A percentile compares a stretch with the other conserved stretches of the same genome.
These are phyloP conservation scores for Linnemannia zychae DNA, from an alignment of 192 early-diverging fungal genomes.

Conservation along the genomic window DNA sequence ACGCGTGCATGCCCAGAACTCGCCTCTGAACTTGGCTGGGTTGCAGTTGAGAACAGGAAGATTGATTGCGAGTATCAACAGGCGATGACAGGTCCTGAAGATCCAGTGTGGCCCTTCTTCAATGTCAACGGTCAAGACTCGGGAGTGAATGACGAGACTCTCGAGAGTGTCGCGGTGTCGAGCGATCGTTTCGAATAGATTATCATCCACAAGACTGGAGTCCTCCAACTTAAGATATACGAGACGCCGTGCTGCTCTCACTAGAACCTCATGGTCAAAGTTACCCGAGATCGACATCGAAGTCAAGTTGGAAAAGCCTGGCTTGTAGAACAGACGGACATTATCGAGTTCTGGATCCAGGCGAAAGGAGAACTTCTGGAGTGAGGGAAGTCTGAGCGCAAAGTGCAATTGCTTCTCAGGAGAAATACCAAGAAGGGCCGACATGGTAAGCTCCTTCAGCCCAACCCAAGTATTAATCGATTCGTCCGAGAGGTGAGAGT, in stretches of 20 bases:
- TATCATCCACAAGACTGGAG: neutral
- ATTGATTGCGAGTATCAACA: neutral
- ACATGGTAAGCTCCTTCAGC: neutral
- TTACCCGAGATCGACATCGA: neutral
- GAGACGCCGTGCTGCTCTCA: neutral
- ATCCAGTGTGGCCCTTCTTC: neutral
- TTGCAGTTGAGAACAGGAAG: neutral
- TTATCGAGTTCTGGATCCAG: neutral
- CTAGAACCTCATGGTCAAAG: neutral
- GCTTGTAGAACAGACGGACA: neutral
- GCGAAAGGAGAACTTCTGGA: neutral
- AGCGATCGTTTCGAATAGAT: neutral
- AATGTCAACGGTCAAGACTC: no score
- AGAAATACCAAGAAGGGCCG: neutral
- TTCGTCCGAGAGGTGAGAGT: neutral
- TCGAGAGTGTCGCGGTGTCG: neutral
- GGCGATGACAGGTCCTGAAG: constrained; percentile 1
- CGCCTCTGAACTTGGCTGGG: neutral
- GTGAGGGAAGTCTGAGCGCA: neutral
- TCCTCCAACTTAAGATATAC: neutral
- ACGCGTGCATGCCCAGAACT: neutral
- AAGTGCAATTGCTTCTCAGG: neutral
- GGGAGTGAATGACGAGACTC: neutral
- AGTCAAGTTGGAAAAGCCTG: neutral
- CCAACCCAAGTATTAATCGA: neutral